These are phyloP conservation scores for Tulasnella sp. DNA, from an alignment of 768 basidiomycete species.

Conservation along the genomic window DNA sequence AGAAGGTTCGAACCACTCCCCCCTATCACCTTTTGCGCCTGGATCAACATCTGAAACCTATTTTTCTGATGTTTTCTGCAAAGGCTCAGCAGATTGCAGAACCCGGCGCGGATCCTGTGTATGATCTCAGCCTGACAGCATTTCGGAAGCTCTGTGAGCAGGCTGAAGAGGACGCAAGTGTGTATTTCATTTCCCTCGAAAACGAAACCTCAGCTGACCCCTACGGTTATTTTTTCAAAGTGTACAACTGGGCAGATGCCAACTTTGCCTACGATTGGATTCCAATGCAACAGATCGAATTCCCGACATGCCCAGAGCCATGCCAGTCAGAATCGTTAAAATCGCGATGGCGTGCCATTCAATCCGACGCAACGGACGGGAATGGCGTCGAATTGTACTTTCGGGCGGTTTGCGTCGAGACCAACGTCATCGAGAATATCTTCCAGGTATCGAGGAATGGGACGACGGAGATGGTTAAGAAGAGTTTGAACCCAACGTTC, in stretches of 20 bases:
- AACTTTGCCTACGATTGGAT: background rate
- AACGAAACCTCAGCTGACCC: no score
- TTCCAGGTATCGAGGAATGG: background rate
- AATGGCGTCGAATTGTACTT: background rate
- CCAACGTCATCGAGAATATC: slow-evolving; percentile 1
- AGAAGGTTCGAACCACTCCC: background rate
- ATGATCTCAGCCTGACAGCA: background rate
- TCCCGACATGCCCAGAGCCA: background rate
- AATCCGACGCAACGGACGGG: background rate
- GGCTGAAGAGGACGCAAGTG: background rate
- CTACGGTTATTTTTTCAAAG: background rate
- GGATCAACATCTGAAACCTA: background rate
- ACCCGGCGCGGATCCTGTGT: background rate
- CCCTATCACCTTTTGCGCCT: background rate
- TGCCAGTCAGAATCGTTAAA: background rate
- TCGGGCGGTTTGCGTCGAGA: background rate
- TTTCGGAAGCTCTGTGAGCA: background rate
- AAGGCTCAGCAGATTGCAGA: background rate
- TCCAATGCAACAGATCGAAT: background rate
- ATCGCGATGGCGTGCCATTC: background rate
- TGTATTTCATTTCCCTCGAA: background rate
- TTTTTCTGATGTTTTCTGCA: background rate
- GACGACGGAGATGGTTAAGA: background rate
- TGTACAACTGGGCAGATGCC: background rate
- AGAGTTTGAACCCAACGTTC: background rate